phyloP scores from a whole-genome alignment of 176 grass and related monocot species.

The Oropetium thomaeum region DNA sequence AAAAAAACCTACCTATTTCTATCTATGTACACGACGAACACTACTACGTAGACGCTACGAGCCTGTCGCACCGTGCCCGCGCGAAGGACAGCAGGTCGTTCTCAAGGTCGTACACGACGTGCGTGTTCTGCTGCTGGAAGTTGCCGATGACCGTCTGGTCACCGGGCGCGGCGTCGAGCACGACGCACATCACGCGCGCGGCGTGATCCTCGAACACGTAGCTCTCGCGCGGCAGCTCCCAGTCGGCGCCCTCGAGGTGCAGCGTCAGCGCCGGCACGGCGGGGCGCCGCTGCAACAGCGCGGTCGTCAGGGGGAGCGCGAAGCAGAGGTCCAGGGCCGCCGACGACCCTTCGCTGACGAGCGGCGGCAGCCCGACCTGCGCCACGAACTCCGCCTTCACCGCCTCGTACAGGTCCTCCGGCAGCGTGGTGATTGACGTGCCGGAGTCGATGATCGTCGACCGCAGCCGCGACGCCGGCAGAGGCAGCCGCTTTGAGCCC shows the following conservation, averaged over 20 bases:
- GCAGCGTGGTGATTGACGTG: constrained; percentile 58
- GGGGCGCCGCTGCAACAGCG: constrained; percentile 8
- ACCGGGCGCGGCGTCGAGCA: constrained; percentile 54
- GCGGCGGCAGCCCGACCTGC: constrained; percentile 39
- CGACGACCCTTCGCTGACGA: not conserved
- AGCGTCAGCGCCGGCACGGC: constrained; percentile 60
- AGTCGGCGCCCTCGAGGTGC: constrained; percentile 83
- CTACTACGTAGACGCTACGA: constrained; percentile 37
- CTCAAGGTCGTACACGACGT: constrained; percentile 80
- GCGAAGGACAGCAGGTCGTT: constrained; percentile 62
- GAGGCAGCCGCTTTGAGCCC: constrained; percentile 38
- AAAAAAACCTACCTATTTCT: not conserved
- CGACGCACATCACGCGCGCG: constrained; percentile 61
- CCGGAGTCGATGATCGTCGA: constrained; percentile 84
- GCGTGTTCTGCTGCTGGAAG: constrained; percentile 92
- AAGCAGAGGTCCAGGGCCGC: constrained; percentile 69
- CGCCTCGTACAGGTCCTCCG: constrained; percentile 43
- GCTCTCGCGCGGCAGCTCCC: constrained; percentile 61
- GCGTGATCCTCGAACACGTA: constrained; percentile 53
- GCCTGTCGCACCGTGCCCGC: constrained; percentile 54
- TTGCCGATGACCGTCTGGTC: constrained; percentile 71
- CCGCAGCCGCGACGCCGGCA: constrained; percentile 33
- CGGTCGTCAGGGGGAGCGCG: constrained; percentile 24
- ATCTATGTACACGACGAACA: not conserved
- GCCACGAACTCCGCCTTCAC: constrained; percentile 60